Base-by-base conservation (phyloP, 225 moss, liverwort and hornwort genomes). In the Bryum argenteum region DNA sequence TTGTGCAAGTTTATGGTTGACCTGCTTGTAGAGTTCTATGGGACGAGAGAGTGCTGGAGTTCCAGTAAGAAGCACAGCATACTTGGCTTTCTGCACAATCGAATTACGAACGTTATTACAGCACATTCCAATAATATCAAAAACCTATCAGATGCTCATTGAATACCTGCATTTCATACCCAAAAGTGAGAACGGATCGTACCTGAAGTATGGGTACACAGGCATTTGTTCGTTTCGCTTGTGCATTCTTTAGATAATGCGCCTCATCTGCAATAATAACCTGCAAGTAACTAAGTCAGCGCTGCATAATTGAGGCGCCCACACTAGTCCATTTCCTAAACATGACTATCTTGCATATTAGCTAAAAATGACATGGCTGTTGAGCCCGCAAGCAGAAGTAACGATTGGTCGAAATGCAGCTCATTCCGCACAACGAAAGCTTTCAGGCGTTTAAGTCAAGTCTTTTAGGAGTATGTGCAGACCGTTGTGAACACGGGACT, bases 1-100 rank as follows among this genome's bases (percentile, higher is more conserved):
- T 17, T 33, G 11, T 28, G 28, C 17, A 73, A 47, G 22, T 26
- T 18, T 17, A 5, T 24, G 9, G 47, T 48, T 62, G 77, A 96
- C 96, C 96, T 96, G 97, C 74, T 98, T 98, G 77, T 89, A 98
- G 62, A 98, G 86, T 75, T 98, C 97, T 56, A 98, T 94, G 61
- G 97, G 97, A 71, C 97, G 86, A 66, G 97, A 98, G 47, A 98
- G 76, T 58, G 97, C 97, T 66, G 97, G 97, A 18, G 97, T 98
- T 74, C 97, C 97, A 33, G 92, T 98, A 39, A 98, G 92, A 64
- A 98, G 89, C 66, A 98, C 75, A 59, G 91, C 92, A 81, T 92
- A 91, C 79, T 94, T 94, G 71, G 97, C 97, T 85, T 88, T 98
- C 94, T 94, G 90, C 81, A 81, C 69, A 75, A 60, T 56, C 52